phyloP scores from a whole-genome alignment of 1,284 basidiomycete species.

The Mycena citricolor region DNA sequence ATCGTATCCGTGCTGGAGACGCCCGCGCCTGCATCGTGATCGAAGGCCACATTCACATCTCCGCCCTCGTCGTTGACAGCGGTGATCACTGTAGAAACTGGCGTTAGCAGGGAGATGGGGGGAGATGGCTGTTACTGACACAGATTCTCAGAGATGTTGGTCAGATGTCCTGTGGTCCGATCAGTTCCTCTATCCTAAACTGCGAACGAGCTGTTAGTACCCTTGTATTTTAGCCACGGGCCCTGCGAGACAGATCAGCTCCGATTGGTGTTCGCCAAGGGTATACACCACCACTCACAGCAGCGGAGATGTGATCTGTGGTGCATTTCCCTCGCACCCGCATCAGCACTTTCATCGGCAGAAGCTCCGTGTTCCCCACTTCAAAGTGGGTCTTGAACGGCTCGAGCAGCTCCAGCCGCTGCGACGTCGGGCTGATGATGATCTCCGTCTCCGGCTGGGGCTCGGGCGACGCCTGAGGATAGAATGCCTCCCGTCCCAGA shows the following conservation, averaged over 20 bases:
- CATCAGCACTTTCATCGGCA: conserved; percentile 82
- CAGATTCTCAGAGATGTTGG: conserved; percentile 96
- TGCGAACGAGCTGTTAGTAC: neutral
- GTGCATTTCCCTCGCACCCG: conserved; percentile 97
- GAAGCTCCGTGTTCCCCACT: conserved; percentile 71
- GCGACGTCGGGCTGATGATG: conserved; percentile 77
- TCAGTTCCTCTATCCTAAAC: conserved; percentile 76
- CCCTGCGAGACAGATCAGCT: conserved; percentile 49
- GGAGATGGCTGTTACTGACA: conserved; percentile 49
- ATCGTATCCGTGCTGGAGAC: conserved; percentile 76
- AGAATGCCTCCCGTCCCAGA: conserved; percentile 75
- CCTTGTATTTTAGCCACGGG: conserved; percentile 98
- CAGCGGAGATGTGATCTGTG: conserved; percentile 96
- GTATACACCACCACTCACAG: conserved; percentile 47
- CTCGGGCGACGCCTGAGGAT: conserved; percentile 75
- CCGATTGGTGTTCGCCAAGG: neutral
- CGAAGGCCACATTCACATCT: conserved; percentile 86
- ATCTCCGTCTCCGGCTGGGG: conserved; percentile 81
- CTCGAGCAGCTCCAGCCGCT: conserved; percentile 84
- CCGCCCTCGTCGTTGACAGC: conserved; percentile 93
- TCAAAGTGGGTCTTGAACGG: conserved; percentile 86
- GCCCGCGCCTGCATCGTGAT: conserved; percentile 52
- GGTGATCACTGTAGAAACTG: conserved; percentile 38
- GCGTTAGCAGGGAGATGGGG: neutral
- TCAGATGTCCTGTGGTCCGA: conserved; percentile 94